Conservation (phyloP, 1,284 basidiomycete genomes). For the Cutaneotrichosporon dermatis region DNA sequence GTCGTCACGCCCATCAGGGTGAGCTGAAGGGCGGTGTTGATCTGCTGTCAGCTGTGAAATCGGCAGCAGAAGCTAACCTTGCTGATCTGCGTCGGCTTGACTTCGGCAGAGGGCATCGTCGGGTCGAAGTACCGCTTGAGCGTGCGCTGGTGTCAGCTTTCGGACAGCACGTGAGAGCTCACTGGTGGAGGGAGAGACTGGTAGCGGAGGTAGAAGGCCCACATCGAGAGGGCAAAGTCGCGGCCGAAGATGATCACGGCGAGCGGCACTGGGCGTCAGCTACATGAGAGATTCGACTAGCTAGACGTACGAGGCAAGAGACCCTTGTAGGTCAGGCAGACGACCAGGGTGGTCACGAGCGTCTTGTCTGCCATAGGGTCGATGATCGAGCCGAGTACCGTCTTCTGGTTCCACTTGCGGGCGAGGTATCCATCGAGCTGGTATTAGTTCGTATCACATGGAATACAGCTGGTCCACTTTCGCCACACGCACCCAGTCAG, state of each 20-base stretch:
- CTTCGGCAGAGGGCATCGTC: constrained; percentile 87
- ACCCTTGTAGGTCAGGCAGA: constrained; percentile 76
- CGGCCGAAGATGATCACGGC: constrained; percentile 83
- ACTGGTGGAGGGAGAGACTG: constrained; percentile 81
- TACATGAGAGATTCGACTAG: no score
- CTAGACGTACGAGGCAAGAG: constrained; percentile 68
- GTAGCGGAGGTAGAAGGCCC: constrained; percentile 92
- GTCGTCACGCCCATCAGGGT: constrained; percentile 84
- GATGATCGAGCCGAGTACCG: constrained; percentile 87
- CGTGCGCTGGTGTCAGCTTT: constrained; percentile 64
- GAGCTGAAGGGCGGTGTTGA: constrained; percentile 90
- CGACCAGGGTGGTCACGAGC: constrained; percentile 88
- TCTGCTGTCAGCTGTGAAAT: constrained; percentile 51
- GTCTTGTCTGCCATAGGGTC: constrained; percentile 97
- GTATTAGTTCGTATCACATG: neutral
- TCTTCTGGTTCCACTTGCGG: constrained; percentile 73
- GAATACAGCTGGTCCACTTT: no score
- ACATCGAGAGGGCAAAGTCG: constrained; percentile 78
- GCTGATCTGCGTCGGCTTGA: constrained; percentile 82
- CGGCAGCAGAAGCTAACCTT: constrained; percentile 57
- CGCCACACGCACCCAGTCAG: constrained; percentile 67
- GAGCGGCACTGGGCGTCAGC: constrained; percentile 61
- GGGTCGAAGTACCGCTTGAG: constrained; percentile 90
- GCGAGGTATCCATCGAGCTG: constrained; percentile 89
- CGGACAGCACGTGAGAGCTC: constrained; percentile 13